Percentiles rank a stretch among this genome's conserved stretches.
Evolutionary conservation across 192 early-diverging fungal species (phyloP).

Genomic region (Coemansia guatemalensis): DNA sequence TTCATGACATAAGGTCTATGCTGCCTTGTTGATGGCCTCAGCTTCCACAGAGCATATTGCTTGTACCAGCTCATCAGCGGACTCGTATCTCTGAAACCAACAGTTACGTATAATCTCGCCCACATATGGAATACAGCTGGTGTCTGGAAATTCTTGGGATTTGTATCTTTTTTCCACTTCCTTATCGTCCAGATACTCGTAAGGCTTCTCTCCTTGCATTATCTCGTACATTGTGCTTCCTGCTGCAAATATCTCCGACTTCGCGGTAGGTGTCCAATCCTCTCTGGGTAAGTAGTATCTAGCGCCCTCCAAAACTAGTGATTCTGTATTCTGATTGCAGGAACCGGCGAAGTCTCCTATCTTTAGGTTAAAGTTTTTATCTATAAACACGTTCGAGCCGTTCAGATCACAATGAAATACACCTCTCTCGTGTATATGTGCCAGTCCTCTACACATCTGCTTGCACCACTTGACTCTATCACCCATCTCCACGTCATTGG

Average conservation of each 20-base stretch:
- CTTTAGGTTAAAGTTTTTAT: background rate
- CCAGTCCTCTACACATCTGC: too few relatives aligned
- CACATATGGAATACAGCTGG: background rate
- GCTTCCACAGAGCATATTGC: background rate
- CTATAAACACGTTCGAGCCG: background rate
- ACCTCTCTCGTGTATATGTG: too few relatives aligned
- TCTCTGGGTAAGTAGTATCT: background rate
- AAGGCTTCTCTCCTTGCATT: background rate
- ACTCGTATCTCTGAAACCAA: background rate
- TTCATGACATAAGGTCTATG: background rate
- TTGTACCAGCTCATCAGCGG: background rate
- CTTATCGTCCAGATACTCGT: background rate
- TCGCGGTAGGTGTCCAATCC: background rate
- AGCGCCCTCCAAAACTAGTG: conserved; percentile 1
- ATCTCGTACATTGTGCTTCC: conserved; percentile 6
- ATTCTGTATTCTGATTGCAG: background rate
- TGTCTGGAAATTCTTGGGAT: background rate
- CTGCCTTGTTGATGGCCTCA: background rate
- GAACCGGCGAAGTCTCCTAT: conserved; percentile 1
- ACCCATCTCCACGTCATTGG: too few relatives aligned
- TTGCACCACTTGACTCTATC: too few relatives aligned
- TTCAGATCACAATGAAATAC: too few relatives aligned
- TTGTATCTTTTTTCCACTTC: conserved; percentile 1
- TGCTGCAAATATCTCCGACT: conserved; percentile 1
- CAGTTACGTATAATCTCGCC: background rate